Percentiles rank a stretch among this genome's conserved stretches.
These are phyloP conservation scores for Rauvolfia tetraphylla DNA, from an alignment of 257 asterid species.

Conservation along the genomic window DNA sequence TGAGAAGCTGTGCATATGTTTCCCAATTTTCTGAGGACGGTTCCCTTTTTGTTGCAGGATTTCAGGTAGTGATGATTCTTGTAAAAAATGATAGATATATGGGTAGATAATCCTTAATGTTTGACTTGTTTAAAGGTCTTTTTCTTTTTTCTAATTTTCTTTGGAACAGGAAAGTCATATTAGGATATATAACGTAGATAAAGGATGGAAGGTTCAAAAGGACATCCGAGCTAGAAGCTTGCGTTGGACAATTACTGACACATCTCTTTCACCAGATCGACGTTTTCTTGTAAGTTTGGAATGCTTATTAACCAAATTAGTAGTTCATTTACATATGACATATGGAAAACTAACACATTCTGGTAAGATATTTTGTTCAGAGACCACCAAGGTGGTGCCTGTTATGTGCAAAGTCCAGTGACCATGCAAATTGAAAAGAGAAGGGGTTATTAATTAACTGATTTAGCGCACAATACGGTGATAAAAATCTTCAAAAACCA, in stretches of 20 bases:
- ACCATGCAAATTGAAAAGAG: neutral
- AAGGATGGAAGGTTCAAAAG: slow-evolving; percentile 77
- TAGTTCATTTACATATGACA: neutral
- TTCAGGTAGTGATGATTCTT: slow-evolving; percentile 51
- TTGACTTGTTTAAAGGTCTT: neutral
- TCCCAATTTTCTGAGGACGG: slow-evolving; percentile 91
- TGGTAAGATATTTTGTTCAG: neutral
- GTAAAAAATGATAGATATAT: neutral
- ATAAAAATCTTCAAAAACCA: neutral
- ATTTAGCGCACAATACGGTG: neutral
- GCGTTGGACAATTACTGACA: slow-evolving; percentile 97
- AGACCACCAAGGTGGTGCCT: neutral
- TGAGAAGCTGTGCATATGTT: slow-evolving; percentile 64
- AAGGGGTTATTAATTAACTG: neutral
- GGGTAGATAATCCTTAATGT: neutral
- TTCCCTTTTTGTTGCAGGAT: slow-evolving; percentile 81
- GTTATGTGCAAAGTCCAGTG: neutral
- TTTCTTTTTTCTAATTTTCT: neutral
- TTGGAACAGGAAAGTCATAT: slow-evolving; percentile 70
- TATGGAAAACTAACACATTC: neutral
- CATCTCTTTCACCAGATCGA: slow-evolving; percentile 80
- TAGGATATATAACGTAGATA: slow-evolving; percentile 74
- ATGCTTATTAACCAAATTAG: slow-evolving; percentile 1
- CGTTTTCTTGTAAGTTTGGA: slow-evolving; percentile 70
- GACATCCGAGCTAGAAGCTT: slow-evolving; percentile 76